Percentiles rank a stretch among this genome's conserved stretches.
These are phyloP conservation scores for Jaltomata sinuosa DNA, from an alignment of 257 asterid species.

Conservation along the genomic window DNA sequence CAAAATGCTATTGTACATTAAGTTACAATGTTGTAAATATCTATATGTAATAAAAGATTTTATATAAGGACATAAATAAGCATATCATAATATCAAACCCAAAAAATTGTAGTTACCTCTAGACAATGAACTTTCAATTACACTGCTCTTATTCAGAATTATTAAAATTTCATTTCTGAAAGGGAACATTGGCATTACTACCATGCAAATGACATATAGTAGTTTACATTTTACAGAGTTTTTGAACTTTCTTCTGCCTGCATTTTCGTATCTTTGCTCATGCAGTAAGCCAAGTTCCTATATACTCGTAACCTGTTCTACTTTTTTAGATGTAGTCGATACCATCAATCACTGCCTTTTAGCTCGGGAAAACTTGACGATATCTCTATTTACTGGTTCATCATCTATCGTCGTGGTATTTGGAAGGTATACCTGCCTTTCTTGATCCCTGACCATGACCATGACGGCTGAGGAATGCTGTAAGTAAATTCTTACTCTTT, in stretches of 20 bases:
- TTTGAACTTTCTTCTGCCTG: background rate
- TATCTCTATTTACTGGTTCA: background rate
- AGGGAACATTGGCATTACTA: background rate
- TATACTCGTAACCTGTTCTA: background rate
- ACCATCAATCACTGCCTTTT: background rate
- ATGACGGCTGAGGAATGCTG: slow-evolving; percentile 47
- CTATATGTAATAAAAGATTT: background rate
- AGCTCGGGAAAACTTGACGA: background rate
- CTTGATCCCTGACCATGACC: slow-evolving; percentile 13
- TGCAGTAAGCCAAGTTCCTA: background rate
- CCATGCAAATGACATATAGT: background rate
- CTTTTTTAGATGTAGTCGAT: background rate
- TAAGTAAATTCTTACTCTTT: slow-evolving; percentile 50
- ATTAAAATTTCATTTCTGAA: background rate
- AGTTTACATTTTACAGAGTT: background rate
- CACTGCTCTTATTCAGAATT: background rate
- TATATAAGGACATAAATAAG: background rate
- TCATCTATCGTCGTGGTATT: slow-evolving; percentile 23
- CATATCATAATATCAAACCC: background rate
- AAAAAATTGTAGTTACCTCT: no score
- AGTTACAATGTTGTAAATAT: background rate
- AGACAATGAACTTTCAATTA: background rate
- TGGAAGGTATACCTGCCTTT: slow-evolving; percentile 24
- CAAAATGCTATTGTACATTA: background rate
- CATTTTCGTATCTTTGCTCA: background rate